Conservation (phyloP, 257 asterid genomes). For the Misopates orontium region DNA sequence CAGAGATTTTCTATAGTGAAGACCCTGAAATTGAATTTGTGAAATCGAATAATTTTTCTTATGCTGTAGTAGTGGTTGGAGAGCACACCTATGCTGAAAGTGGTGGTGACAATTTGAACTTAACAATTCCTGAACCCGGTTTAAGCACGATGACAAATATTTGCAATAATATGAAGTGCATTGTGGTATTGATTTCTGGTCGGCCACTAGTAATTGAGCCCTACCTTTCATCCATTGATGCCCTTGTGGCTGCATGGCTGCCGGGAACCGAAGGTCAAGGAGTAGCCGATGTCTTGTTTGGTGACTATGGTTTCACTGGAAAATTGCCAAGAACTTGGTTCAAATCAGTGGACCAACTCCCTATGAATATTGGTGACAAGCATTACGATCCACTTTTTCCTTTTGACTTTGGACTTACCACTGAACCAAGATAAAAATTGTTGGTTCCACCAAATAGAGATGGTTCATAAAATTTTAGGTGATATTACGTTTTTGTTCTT, state of each 20-base stretch:
- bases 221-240: slow-evolving; percentile 16
- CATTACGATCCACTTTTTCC: slow-evolving; percentile 19
- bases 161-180: neutral
- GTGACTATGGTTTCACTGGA: no score
- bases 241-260: slow-evolving; percentile 19
- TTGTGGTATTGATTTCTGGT: no score
- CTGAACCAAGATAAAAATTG: neutral
- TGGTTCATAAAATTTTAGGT: neutral
- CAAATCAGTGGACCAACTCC: neutral
- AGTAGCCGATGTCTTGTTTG: slow-evolving; percentile 10
- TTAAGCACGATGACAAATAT: slow-evolving; percentile 2
- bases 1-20: no score
- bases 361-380: slow-evolving; percentile 10
- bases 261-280: slow-evolving; percentile 22
- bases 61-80: slow-evolving; percentile 14
- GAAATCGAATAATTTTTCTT: neutral
- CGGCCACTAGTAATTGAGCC: no score
- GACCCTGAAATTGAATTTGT: neutral
- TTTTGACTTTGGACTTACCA: slow-evolving; percentile 1
- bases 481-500: slow-evolving; percentile 6
- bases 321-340: slow-evolving; percentile 18
- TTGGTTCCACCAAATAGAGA: neutral
- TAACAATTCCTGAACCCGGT: slow-evolving; percentile 14
- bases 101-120: slow-evolving; percentile 15
- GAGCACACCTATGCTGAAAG: slow-evolving; percentile 18